Percentiles rank a stretch among this genome's conserved stretches.
phyloP scores from a whole-genome alignment of 495 filamentous ascomycete species.

The Chaetomidium leptoderma region DNA sequence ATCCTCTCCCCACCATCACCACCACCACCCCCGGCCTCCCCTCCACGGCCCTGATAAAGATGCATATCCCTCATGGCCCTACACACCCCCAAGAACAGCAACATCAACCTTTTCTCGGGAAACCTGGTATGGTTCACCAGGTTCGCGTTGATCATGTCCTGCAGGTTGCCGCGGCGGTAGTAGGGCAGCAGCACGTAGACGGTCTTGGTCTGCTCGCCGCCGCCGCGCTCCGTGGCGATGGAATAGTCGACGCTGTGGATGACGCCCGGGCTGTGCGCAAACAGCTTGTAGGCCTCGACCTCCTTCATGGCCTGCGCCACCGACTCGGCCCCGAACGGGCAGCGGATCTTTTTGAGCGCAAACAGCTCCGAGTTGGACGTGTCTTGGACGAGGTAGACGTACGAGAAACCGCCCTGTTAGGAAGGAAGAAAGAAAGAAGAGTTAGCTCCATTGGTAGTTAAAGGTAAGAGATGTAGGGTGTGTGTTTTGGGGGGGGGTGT shows the following conservation, averaged over 20 bases:
- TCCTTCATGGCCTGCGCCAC: slow-evolving; percentile 92
- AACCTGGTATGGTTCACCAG: slow-evolving; percentile 94
- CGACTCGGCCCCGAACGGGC: slow-evolving; percentile 92
- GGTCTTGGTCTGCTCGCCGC: slow-evolving; percentile 65
- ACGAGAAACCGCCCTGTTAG: slow-evolving; percentile 93
- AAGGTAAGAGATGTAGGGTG: not conserved
- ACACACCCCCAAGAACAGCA: slow-evolving; percentile 87
- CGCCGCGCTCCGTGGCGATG: slow-evolving; percentile 47
- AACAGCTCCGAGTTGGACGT: slow-evolving; percentile 74
- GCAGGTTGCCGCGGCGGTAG: slow-evolving; percentile 88
- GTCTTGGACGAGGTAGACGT: slow-evolving; percentile 97
- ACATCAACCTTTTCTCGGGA: slow-evolving; percentile 82
- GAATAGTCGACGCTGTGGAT: slow-evolving; percentile 87
- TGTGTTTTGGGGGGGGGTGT: not conserved
- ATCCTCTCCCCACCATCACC: slow-evolving; percentile 47
- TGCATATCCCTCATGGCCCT: slow-evolving; percentile 85
- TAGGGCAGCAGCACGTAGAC: slow-evolving; percentile 96
- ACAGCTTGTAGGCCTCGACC: slow-evolving; percentile 92
- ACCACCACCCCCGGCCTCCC: slow-evolving; percentile 12
- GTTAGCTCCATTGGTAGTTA: no score
- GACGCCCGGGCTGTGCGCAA: slow-evolving; percentile 74
- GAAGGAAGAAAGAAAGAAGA: not conserved
- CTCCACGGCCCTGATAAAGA: slow-evolving; percentile 60
- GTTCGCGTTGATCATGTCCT: slow-evolving; percentile 98
- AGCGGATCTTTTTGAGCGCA: slow-evolving; percentile 97